These are phyloP conservation scores for Hirsutella minnesotensis DNA, from an alignment of 2,329 filamentous ascomycete species.

Conservation along the genomic window DNA sequence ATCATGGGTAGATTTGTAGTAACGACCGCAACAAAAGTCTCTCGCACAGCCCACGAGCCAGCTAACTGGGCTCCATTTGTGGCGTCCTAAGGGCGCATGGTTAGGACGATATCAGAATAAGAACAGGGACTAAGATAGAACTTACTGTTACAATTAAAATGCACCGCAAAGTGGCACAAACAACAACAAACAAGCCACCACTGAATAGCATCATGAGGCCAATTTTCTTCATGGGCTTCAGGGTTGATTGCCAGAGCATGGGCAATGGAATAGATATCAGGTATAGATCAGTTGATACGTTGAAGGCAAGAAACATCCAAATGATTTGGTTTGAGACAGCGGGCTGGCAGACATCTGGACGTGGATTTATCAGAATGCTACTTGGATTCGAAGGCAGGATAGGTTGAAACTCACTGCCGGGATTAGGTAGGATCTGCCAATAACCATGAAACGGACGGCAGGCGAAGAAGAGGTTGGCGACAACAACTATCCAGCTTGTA, in stretches of 20 bases:
- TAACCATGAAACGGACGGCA: constrained; percentile 41
- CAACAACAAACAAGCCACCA: constrained; percentile 27
- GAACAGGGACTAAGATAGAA: not conserved
- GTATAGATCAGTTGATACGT: constrained; percentile 45
- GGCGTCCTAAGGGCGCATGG: constrained; percentile 18
- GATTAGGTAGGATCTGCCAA: constrained; percentile 49
- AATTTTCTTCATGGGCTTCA: constrained; percentile 23
- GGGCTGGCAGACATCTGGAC: constrained; percentile 31
- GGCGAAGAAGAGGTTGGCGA: constrained; percentile 36
- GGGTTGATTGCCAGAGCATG: constrained; percentile 28
- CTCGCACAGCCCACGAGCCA: constrained; percentile 29
- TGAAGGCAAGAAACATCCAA: constrained; percentile 38
- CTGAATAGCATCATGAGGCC: constrained; percentile 26
- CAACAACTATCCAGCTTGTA: constrained; percentile 34
- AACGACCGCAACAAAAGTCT: constrained; percentile 31
- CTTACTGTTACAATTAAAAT: constrained; percentile 16
- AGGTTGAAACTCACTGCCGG: constrained; percentile 31
- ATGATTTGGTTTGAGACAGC: constrained; percentile 38
- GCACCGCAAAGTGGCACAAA: constrained; percentile 24
- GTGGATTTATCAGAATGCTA: not conserved
- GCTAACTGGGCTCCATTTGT: constrained; percentile 27
- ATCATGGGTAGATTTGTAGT: constrained; percentile 32
- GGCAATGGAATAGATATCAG: constrained; percentile 46
- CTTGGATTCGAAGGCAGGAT: not conserved
- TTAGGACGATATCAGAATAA: constrained; percentile 1